These are phyloP conservation scores for Cryphonectria radicalis DNA, from an alignment of 2,329 filamentous ascomycete genomes.

Conservation along the genomic window DNA sequence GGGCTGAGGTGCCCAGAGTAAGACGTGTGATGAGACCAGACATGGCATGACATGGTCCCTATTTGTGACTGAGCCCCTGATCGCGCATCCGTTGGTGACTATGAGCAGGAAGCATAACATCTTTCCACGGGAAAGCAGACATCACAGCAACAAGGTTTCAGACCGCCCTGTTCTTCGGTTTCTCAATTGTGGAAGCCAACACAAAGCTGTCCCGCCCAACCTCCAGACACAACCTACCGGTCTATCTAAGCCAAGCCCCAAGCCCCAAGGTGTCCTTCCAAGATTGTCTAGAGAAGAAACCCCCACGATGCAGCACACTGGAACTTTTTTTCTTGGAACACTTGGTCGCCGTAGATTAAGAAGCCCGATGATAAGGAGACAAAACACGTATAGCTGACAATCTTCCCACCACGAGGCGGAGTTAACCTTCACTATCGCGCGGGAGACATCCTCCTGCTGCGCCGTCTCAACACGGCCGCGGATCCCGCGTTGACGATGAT, in stretches of 20 bases:
- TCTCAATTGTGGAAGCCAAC: neutral
- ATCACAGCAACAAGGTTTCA: neutral
- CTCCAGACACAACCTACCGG: neutral
- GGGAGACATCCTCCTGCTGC: neutral
- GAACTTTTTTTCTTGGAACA: neutral
- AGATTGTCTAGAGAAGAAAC: neutral
- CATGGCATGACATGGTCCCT: neutral
- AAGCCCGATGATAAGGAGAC: neutral
- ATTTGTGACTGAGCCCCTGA: neutral
- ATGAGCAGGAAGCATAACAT: neutral
- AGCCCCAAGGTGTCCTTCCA: neutral
- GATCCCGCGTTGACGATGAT: neutral
- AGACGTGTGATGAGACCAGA: neutral
- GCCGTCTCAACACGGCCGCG: neutral
- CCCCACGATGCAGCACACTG: neutral
- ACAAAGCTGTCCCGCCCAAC: neutral
- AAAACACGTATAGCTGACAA: neutral
- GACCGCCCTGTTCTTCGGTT: neutral
- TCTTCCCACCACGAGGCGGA: neutral
- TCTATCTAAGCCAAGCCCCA: neutral
- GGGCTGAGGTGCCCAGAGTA: neutral
- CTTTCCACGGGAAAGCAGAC: neutral
- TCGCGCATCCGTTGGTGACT: neutral
- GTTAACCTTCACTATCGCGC: neutral
- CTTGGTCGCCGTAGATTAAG: neutral